phyloP scores from a whole-genome alignment of 257 asterid genomes.

The Anisodus acutangulus region DNA sequence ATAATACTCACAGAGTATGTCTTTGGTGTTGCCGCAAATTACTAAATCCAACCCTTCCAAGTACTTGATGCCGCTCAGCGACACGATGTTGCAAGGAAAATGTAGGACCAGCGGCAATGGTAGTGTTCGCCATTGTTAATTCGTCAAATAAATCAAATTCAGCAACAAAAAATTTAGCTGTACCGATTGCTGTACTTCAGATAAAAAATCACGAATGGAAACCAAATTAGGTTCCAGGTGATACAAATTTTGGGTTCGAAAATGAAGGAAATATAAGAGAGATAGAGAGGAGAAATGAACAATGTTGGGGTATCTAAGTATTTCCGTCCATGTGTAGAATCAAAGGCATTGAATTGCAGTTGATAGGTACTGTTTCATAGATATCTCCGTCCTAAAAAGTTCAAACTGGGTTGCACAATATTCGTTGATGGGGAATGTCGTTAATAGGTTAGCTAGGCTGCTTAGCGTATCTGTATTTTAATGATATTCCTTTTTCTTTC shows the following conservation, averaged over 20 bases:
- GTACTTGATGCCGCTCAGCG: not conserved
- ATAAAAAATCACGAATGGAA: not conserved
- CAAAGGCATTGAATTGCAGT: not conserved
- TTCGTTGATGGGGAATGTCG: too few relatives aligned
- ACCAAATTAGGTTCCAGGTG: not conserved
- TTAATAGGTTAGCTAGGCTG: too few relatives aligned
- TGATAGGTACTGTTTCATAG: not conserved
- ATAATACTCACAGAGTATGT: not conserved
- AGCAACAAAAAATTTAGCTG: not conserved
- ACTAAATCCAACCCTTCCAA: not conserved
- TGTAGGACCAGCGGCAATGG: constrained; percentile 29
- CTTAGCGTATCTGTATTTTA: too few relatives aligned
- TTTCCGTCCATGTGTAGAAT: constrained; percentile 17
- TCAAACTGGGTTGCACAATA: not conserved
- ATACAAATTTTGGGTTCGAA: not conserved
- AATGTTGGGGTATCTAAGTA: not conserved
- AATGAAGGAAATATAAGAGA: not conserved
- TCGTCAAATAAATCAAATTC: not conserved
- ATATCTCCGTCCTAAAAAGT: constrained; percentile 29
- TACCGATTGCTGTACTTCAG: constrained; percentile 1
- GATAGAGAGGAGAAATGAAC: constrained; percentile 2
- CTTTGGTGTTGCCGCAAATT: not conserved
- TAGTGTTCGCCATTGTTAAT: constrained; percentile 16
- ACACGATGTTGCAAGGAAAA: constrained; percentile 2
- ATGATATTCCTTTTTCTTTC: too few relatives aligned